Conservation (phyloP, 352 stramenopile genomes). For the Thraustochytrium striatum region DNA sequence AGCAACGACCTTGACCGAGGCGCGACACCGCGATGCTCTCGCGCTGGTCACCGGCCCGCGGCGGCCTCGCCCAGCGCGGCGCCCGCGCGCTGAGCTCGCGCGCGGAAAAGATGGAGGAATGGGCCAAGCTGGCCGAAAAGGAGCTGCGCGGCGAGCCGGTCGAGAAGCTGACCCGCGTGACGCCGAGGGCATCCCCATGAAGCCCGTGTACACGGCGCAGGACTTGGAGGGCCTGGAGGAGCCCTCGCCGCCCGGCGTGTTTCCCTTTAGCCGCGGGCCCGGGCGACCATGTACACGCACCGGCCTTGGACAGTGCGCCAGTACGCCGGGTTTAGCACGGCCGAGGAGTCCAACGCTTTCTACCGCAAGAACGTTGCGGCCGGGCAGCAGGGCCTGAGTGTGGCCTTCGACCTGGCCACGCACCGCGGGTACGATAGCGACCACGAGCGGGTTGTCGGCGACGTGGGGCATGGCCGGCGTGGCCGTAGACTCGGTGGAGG, state of each 20-base stretch:
- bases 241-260: conserved; percentile 68
- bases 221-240: conserved; percentile 63
- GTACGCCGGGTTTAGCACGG: conserved; percentile 94
- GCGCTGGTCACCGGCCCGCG: too few relatives aligned
- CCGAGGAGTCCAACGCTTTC: conserved; percentile 93
- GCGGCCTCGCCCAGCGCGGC: too few relatives aligned
- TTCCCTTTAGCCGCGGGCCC: conserved; percentile 87
- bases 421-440: conserved; percentile 95
- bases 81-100: background rate
- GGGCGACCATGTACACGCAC: conserved; percentile 94
- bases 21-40: too few relatives aligned
- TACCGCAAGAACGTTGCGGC: conserved; percentile 87
- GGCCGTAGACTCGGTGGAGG: conserved; percentile 88
- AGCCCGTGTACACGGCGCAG: conserved; percentile 85
- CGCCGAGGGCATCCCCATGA: conserved; percentile 88
- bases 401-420: conserved; percentile 95
- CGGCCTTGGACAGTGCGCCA: conserved; percentile 88
- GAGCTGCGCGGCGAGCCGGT: conserved; percentile 73
- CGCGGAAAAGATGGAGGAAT: conserved; percentile 49
- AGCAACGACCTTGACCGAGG: too few relatives aligned
- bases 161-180: conserved; percentile 69
- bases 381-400: conserved; percentile 85
- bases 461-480: conserved; percentile 96
- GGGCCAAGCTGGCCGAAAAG: conserved; percentile 60
- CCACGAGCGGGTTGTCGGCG: conserved; percentile 84